phyloP scores from a whole-genome alignment of 2,329 filamentous ascomycete genomes.

The Xylaria sp. region DNA sequence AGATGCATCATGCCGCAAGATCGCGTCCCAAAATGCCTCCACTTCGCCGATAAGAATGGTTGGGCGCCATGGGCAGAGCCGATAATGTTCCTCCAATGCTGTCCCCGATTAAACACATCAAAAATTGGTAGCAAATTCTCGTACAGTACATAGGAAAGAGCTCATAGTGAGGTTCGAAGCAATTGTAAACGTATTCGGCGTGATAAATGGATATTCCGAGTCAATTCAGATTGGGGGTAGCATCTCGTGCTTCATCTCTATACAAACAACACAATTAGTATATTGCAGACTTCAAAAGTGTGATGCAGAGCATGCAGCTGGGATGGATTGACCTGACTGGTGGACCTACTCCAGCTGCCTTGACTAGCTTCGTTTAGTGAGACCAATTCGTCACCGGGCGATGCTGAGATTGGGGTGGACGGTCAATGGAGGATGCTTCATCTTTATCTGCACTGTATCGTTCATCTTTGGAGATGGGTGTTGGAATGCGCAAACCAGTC shows the following conservation, averaged over 20 bases:
- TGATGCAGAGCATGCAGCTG: too few species aligned
- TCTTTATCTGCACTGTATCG: slow-evolving; percentile 29
- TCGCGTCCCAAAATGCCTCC: neutral
- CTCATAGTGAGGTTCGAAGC: neutral
- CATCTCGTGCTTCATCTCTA: slow-evolving; percentile 7
- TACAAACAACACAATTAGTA: neutral
- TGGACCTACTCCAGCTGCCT: slow-evolving; percentile 25
- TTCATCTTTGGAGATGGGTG: slow-evolving; percentile 32
- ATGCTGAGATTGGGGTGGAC: slow-evolving; percentile 14
- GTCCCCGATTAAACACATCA: neutral
- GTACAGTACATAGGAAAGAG: neutral
- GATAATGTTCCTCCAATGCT: slow-evolving; percentile 4
- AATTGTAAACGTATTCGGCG: neutral
- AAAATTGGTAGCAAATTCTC: slow-evolving; percentile 10
- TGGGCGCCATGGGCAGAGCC: neutral
- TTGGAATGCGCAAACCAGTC: slow-evolving; percentile 19
- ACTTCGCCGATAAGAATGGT: neutral
- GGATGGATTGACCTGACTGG: neutral
- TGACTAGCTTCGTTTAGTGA: slow-evolving; percentile 24
- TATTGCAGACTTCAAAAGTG: too few species aligned
- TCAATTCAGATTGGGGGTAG: neutral
- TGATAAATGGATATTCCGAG: neutral
- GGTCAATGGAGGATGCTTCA: slow-evolving; percentile 29
- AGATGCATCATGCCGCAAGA: slow-evolving; percentile 6
- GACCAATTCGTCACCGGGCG: slow-evolving; percentile 24